Evolutionary conservation across 768 basidiomycete genomes (phyloP).

Genomic region (Gyrodon lividus): DNA sequence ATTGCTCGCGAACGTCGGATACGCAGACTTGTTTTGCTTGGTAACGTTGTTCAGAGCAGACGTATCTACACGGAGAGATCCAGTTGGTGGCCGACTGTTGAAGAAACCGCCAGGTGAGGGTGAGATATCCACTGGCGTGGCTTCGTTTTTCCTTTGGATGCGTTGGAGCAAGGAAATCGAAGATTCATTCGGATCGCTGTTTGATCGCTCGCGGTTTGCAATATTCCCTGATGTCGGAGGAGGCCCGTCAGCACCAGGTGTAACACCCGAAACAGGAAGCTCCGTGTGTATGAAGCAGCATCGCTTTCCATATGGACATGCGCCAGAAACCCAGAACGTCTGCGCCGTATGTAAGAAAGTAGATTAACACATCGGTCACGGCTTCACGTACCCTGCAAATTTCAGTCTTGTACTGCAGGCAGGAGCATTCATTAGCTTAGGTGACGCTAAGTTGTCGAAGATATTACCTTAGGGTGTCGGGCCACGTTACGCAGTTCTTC

Average conservation of each 20-base stretch:
- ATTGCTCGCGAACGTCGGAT: slow-evolving; percentile 57
- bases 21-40: slow-evolving; percentile 84
- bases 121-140: slow-evolving; percentile 58
- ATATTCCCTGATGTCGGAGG: slow-evolving; percentile 51
- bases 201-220: slow-evolving; percentile 65
- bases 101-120: slow-evolving; percentile 44
- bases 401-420: slow-evolving; percentile 82
- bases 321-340: slow-evolving; percentile 94
- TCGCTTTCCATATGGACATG: slow-evolving; percentile 88
- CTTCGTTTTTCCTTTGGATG: slow-evolving; percentile 64
- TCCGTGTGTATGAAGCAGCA: slow-evolving; percentile 95
- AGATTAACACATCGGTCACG: neutral
- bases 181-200: slow-evolving; percentile 77
- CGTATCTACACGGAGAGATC: slow-evolving; percentile 74
- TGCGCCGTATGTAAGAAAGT: slow-evolving; percentile 29
- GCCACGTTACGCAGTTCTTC: slow-evolving; percentile 83
- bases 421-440: slow-evolving; percentile 18
- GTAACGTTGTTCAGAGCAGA: slow-evolving; percentile 57
- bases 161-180: slow-evolving; percentile 74
- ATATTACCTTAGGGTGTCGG: slow-evolving; percentile 81
- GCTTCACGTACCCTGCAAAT: slow-evolving; percentile 72
- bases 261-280: slow-evolving; percentile 61
- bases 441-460: neutral
- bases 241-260: slow-evolving; percentile 51
- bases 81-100: slow-evolving; percentile 63